phyloP scores from a whole-genome alignment of 495 filamentous ascomycete genomes.

The Jackrogersella multiformis region DNA sequence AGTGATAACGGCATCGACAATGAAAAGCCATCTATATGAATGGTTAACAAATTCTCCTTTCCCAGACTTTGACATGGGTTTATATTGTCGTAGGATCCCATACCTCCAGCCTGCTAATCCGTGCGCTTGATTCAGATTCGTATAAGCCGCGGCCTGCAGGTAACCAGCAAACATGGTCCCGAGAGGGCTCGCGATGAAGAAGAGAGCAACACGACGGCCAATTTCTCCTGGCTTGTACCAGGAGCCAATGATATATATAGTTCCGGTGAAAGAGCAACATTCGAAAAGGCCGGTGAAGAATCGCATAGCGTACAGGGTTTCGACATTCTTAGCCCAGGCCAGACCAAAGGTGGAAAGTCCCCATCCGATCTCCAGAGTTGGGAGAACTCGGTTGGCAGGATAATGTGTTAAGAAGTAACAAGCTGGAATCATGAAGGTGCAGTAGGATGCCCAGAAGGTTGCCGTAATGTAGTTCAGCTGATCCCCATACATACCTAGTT shows the following conservation, averaged over 20 bases:
- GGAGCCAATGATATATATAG: constrained; percentile 40
- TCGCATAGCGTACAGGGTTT: constrained; percentile 47
- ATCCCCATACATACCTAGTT: constrained; percentile 43
- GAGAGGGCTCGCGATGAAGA: constrained; percentile 46
- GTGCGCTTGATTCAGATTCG: constrained; percentile 52
- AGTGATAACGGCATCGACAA: constrained; percentile 51
- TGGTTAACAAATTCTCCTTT: background rate
- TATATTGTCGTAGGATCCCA: background rate
- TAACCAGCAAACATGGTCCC: constrained; percentile 50
- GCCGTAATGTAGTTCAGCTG: constrained; percentile 50
- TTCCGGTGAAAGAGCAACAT: constrained; percentile 52
- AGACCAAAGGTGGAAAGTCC: constrained; percentile 46
- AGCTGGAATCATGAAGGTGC: constrained; percentile 56
- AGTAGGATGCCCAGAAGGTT: constrained; percentile 50
- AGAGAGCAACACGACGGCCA: constrained; percentile 46
- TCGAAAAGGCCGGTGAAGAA: constrained; percentile 60
- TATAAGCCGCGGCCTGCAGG: constrained; percentile 60
- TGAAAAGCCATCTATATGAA: constrained; percentile 56
- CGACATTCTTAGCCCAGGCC: constrained; percentile 37
- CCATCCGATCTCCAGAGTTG: constrained; percentile 49
- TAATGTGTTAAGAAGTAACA: constrained; percentile 49
- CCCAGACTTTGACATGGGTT: background rate
- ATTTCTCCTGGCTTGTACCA: constrained; percentile 45
- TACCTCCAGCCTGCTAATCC: constrained; percentile 61
- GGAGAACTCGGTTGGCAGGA: constrained; percentile 45